phyloP scores from a whole-genome alignment of 75 land plant species.

The Pinus taeda region DNA sequence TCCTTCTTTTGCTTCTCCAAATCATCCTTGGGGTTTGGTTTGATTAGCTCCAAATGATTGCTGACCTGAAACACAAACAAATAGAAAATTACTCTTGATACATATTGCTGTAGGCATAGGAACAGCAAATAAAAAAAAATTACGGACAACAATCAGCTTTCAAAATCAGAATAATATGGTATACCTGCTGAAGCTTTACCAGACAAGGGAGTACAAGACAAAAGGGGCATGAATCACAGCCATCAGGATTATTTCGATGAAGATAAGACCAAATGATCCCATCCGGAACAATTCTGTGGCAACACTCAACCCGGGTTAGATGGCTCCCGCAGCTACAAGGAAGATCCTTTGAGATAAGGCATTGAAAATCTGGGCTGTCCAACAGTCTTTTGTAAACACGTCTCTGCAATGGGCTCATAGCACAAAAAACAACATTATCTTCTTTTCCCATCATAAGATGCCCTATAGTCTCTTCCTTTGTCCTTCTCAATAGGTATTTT shows the following conservation, averaged over 20 bases:
- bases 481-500: constrained; percentile 73
- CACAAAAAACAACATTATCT: constrained; percentile 95
- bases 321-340: constrained; percentile 95
- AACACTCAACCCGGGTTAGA: constrained; percentile 81
- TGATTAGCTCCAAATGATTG: constrained; percentile 94
- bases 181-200: constrained; percentile 95
- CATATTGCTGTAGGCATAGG: neutral
- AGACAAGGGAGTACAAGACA: constrained; percentile 95
- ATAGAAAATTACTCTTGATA: constrained; percentile 4
- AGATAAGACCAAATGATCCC: constrained; percentile 93
- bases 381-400: constrained; percentile 82
- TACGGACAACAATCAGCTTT: no score
- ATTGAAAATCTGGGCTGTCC: constrained; percentile 81
- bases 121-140: neutral
- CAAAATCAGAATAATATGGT: neutral
- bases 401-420: constrained; percentile 89
- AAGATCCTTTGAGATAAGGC: constrained; percentile 74
- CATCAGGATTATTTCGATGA: constrained; percentile 76
- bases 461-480: constrained; percentile 94
- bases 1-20: constrained; percentile 79
- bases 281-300: constrained; percentile 69
- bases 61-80: constrained; percentile 56
- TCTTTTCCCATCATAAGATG: constrained; percentile 97
- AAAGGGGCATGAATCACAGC: constrained; percentile 92
- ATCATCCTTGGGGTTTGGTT: constrained; percentile 89